Evolutionary conservation across 306 rosid species (phyloP).

Genomic region (Cicer yamashitae): DNA sequence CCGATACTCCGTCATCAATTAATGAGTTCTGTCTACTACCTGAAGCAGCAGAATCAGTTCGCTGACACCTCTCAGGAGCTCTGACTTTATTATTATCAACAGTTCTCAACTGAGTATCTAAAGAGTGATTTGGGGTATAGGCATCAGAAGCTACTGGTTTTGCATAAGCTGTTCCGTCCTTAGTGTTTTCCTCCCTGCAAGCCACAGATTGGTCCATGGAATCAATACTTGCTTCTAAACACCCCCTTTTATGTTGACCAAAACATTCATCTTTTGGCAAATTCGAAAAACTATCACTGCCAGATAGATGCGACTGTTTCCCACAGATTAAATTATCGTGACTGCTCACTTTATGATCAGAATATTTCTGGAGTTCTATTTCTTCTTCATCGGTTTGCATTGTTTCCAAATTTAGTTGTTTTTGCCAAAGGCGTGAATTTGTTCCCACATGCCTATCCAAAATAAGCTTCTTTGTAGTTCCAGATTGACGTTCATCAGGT

Average conservation of each 20-base stretch:
- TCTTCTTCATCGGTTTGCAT: slow-evolving; percentile 42
- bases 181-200: slow-evolving; percentile 35
- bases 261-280: slow-evolving; percentile 47
- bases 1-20: slow-evolving; percentile 36
- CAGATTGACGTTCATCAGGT: slow-evolving; percentile 53
- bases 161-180: slow-evolving; percentile 21
- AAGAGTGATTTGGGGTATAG: slow-evolving; percentile 16
- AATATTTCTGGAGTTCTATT: slow-evolving; percentile 42
- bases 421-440: slow-evolving; percentile 43
- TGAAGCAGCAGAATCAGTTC: slow-evolving; percentile 44
- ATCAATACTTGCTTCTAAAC: slow-evolving; percentile 40
- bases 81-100: slow-evolving; percentile 36
- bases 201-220: slow-evolving; percentile 39
- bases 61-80: slow-evolving; percentile 43
- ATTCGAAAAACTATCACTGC: slow-evolving; percentile 40
- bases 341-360: slow-evolving; percentile 44
- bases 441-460: slow-evolving; percentile 52
- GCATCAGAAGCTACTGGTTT: slow-evolving; percentile 46
- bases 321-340: slow-evolving; percentile 46
- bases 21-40: slow-evolving; percentile 44
- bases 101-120: slow-evolving; percentile 40
- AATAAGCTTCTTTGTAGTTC: slow-evolving; percentile 46
- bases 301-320: slow-evolving; percentile 47
- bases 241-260: slow-evolving; percentile 39
- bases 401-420: slow-evolving; percentile 46